These are phyloP conservation scores for Colletotrichum tofieldiae DNA, from an alignment of 2,329 filamentous ascomycete species.

Conservation along the genomic window DNA sequence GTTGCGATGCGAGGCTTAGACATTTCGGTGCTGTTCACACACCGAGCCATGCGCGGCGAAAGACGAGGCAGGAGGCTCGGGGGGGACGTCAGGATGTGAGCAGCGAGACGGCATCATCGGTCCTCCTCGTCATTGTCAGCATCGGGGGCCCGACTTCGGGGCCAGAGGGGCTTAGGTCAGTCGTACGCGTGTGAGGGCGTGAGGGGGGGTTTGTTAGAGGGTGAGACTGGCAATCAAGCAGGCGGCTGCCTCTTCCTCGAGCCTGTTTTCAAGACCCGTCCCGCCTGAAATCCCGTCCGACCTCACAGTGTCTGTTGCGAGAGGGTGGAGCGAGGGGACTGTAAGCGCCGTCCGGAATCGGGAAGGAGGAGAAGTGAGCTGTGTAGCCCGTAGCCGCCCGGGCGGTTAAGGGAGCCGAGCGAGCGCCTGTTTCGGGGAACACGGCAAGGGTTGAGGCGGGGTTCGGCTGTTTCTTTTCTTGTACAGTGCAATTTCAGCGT, in stretches of 20 bases:
- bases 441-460: background rate
- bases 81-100: background rate
- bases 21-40: too few species aligned
- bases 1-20: slow-evolving; percentile 8
- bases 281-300: slow-evolving; percentile 8
- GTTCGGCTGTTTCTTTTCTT: slow-evolving; percentile 16
- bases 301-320: background rate
- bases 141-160: slow-evolving; percentile 34
- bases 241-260: slow-evolving; percentile 21
- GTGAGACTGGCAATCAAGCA: slow-evolving; percentile 29
- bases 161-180: slow-evolving; percentile 10
- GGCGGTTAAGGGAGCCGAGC: slow-evolving; percentile 40
- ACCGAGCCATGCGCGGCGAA: slow-evolving; percentile 20
- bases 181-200: background rate
- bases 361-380: background rate
- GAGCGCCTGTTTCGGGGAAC: slow-evolving; percentile 30
- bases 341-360: slow-evolving; percentile 42
- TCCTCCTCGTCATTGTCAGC: slow-evolving; percentile 13
- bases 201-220: slow-evolving; percentile 15
- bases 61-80: background rate
- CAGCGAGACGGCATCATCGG: slow-evolving; percentile 12
- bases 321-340: background rate
- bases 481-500: slow-evolving; percentile 8
- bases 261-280: background rate
- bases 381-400: slow-evolving; percentile 39